Conservation (phyloP, 768 basidiomycete genomes). For the Kwoniella botswanensis region DNA sequence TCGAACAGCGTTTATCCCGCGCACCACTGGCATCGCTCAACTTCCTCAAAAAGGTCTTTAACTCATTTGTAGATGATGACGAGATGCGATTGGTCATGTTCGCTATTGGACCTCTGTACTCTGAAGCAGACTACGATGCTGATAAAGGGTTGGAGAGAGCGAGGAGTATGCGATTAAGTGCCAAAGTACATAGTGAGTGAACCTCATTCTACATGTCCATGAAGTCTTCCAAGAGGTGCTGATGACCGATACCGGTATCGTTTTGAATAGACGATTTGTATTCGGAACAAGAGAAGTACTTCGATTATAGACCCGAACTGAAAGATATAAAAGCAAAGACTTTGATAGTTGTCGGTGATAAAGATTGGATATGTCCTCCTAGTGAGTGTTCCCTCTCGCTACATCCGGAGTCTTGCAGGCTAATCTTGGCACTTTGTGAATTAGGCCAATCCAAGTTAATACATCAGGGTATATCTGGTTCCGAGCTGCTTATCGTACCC, state of each 20-base stretch:
- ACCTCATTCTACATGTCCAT: not conserved
- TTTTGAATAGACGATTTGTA: slow-evolving; percentile 27
- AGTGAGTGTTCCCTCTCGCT: slow-evolving; percentile 14
- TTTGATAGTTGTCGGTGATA: slow-evolving; percentile 32
- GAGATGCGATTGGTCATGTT: slow-evolving; percentile 38
- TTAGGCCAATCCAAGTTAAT: slow-evolving; percentile 37
- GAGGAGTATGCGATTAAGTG: slow-evolving; percentile 25
- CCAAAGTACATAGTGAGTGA: slow-evolving; percentile 35
- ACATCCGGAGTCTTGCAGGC: not conserved
- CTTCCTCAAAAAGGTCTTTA: slow-evolving; percentile 33
- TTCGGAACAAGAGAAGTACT: slow-evolving; percentile 34
- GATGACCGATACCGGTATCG: not conserved
- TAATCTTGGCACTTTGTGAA: not conserved
- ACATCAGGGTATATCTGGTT: slow-evolving; percentile 21
- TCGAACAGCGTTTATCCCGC: slow-evolving; percentile 18
- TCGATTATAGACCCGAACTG: slow-evolving; percentile 30
- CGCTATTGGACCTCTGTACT: slow-evolving; percentile 33
- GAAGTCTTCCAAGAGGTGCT: too few species aligned
- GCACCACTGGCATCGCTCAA: slow-evolving; percentile 31
- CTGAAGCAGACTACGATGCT: slow-evolving; percentile 28
- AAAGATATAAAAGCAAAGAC: slow-evolving; percentile 28
- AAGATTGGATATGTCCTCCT: slow-evolving; percentile 38
- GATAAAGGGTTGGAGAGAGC: slow-evolving; percentile 27
- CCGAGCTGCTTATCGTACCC: slow-evolving; percentile 25
- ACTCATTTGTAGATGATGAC: slow-evolving; percentile 30